Percentiles rank a stretch among this genome's conserved stretches.
phyloP scores from a whole-genome alignment of 345 rosid species.

The Gossypium australe region DNA sequence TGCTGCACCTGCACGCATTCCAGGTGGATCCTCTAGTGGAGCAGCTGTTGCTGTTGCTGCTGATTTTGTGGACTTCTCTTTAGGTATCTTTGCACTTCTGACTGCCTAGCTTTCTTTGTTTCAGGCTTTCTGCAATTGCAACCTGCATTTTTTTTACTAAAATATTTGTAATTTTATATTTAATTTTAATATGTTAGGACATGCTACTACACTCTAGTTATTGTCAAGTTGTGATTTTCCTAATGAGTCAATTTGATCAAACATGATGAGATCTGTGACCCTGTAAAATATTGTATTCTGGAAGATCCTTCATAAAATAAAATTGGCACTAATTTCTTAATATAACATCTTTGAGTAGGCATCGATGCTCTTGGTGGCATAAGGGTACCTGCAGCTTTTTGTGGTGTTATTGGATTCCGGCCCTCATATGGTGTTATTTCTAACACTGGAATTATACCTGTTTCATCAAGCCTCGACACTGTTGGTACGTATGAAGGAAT shows the following conservation, averaged over 20 bases:
- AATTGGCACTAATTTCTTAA: not conserved
- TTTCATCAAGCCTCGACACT: slow-evolving; percentile 74
- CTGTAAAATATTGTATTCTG: not conserved
- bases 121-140: not conserved
- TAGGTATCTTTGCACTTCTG: slow-evolving; percentile 44
- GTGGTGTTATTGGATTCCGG: slow-evolving; percentile 82
- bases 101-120: not conserved
- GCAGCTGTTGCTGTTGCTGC: slow-evolving; percentile 95
- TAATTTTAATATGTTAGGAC: not conserved
- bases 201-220: not conserved
- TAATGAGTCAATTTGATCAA: not conserved
- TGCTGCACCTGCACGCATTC: slow-evolving; percentile 53
- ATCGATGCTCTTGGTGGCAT: slow-evolving; percentile 84
- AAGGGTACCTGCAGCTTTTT: slow-evolving; percentile 82
- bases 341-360: slow-evolving; percentile 44
- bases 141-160: not conserved
- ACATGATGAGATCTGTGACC: not conserved
- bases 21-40: slow-evolving; percentile 94
- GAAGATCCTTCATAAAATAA: not conserved
- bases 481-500: slow-evolving; percentile 53
- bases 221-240: not conserved
- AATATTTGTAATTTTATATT: not conserved
- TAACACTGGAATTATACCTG: slow-evolving; percentile 52
- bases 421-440: slow-evolving; percentile 70
- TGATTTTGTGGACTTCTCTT: slow-evolving; percentile 70